Conservation (phyloP, 352 stramenopile genomes). For the Pythium myriotylum region DNA sequence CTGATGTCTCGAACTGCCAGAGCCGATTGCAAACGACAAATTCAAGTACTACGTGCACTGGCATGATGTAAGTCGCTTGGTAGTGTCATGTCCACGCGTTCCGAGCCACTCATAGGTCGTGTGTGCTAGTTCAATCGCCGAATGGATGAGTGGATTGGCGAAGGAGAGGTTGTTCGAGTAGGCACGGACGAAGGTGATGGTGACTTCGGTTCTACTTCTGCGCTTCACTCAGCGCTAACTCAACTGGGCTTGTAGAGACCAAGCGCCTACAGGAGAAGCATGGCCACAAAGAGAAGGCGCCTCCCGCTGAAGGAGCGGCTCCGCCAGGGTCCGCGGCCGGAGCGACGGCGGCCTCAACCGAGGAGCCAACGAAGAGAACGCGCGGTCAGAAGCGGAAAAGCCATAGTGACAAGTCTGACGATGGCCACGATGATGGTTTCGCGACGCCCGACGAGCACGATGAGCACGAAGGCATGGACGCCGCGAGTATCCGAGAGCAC, state of each 20-base stretch:
- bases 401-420: conserved; percentile 24
- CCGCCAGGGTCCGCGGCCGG: neutral
- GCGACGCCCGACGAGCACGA: conserved; percentile 93
- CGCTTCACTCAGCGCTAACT: no score
- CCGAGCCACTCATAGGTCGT: neutral
- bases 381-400: conserved; percentile 79
- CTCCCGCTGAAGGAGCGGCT: conserved; percentile 2
- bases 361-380: conserved; percentile 45
- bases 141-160: conserved; percentile 90
- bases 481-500: conserved; percentile 96
- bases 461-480: conserved; percentile 98
- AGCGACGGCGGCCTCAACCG: conserved; percentile 13
- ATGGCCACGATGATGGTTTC: conserved; percentile 74
- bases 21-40: conserved; percentile 51
- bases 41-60: conserved; percentile 89
- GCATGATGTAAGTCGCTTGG: conserved; percentile 56
- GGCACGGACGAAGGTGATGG: conserved; percentile 60
- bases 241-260: conserved; percentile 37
- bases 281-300: conserved; percentile 33
- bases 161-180: conserved; percentile 74
- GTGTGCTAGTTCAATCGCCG: conserved; percentile 74
- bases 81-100: neutral
- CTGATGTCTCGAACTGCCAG: conserved; percentile 22
- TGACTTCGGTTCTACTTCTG: neutral
- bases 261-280: conserved; percentile 77